Evolutionary conservation across 2,329 filamentous ascomycete genomes (phyloP).

Genomic region (Penicillium sp.): DNA sequence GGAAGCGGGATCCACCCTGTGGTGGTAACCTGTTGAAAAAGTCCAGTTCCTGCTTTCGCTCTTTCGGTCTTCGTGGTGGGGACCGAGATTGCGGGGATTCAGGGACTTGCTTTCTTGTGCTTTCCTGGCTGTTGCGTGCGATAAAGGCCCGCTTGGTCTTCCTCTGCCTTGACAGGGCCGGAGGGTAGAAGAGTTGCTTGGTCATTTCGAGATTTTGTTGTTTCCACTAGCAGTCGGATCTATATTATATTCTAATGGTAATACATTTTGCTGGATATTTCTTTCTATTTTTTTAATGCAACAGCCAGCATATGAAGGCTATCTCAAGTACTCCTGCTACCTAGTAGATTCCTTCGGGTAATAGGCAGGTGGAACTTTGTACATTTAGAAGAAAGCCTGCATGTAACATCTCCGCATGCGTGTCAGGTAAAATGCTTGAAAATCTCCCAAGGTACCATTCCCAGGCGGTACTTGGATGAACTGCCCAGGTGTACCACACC

Average conservation of each 20-base stretch:
- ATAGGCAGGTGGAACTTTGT: not conserved
- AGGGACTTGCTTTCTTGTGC: constrained; percentile 7
- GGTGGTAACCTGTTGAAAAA: not conserved
- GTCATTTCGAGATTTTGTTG: constrained; percentile 21
- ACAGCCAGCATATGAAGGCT: not conserved
- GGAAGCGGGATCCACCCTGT: not conserved
- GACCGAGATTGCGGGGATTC: constrained; percentile 6
- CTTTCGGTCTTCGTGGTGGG: constrained; percentile 18
- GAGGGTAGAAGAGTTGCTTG: constrained; percentile 17
- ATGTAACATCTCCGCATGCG: not conserved
- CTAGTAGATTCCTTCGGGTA: no score
- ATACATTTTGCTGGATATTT: constrained; percentile 10
- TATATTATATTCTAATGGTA: constrained; percentile 21
- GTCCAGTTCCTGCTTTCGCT: not conserved
- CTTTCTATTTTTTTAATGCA: not conserved
- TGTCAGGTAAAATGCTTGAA: not conserved
- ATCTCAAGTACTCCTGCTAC: no score
- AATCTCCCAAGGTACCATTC: not conserved
- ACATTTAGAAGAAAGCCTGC: not conserved
- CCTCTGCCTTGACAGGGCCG: constrained; percentile 2
- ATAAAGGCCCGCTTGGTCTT: constrained; percentile 13
- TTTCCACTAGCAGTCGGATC: constrained; percentile 8
- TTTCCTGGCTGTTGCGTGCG: constrained; percentile 7
- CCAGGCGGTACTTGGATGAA: no score
- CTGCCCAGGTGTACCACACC: no score